Percentiles rank a stretch among this genome's conserved stretches.
phyloP scores from a whole-genome alignment of 2,329 filamentous ascomycete genomes.

The Fusarium nanum region DNA sequence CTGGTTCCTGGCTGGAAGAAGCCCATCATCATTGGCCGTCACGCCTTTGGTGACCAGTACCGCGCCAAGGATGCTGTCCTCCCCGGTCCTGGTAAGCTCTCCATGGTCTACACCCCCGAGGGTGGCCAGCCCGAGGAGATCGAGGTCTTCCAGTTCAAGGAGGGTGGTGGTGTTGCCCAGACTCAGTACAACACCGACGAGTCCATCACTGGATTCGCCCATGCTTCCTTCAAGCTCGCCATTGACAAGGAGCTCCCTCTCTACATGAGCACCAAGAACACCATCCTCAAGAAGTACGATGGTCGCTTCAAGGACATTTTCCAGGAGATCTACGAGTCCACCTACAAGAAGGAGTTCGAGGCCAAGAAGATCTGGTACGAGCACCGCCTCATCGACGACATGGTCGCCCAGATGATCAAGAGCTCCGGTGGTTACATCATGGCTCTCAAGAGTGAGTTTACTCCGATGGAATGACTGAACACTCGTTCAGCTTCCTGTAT shows the following conservation, averaged over 20 bases:
- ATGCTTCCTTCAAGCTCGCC: constrained; percentile 96
- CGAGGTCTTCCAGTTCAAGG: constrained; percentile 90
- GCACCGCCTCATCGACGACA: constrained; percentile 98
- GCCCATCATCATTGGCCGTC: constrained; percentile 98
- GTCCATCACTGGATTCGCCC: constrained; percentile 93
- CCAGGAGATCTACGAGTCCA: constrained; percentile 91
- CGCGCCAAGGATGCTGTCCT: constrained; percentile 92
- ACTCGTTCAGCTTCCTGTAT: constrained; percentile 11
- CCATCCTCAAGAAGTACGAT: constrained; percentile 98
- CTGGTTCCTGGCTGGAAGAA: constrained; percentile 98
- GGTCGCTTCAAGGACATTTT: constrained; percentile 99
- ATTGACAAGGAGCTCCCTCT: constrained; percentile 88
- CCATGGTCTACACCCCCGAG: constrained; percentile 93
- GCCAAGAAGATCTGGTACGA: constrained; percentile 98
- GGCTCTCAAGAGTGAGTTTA: constrained; percentile 89
- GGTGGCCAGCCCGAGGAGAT: constrained; percentile 85
- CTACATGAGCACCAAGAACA: constrained; percentile 99
- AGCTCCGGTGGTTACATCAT: constrained; percentile 95
- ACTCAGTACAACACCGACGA: constrained; percentile 99
- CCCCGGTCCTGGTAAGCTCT: constrained; percentile 84
- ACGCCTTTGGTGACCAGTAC: constrained; percentile 99
- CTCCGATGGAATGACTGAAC: background rate
- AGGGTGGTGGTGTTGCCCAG: constrained; percentile 88
- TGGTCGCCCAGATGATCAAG: constrained; percentile 99
- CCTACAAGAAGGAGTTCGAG: constrained; percentile 91